Conservation (phyloP, 2,329 filamentous ascomycete genomes). For the Sclerotinia sclerotiorum region DNA sequence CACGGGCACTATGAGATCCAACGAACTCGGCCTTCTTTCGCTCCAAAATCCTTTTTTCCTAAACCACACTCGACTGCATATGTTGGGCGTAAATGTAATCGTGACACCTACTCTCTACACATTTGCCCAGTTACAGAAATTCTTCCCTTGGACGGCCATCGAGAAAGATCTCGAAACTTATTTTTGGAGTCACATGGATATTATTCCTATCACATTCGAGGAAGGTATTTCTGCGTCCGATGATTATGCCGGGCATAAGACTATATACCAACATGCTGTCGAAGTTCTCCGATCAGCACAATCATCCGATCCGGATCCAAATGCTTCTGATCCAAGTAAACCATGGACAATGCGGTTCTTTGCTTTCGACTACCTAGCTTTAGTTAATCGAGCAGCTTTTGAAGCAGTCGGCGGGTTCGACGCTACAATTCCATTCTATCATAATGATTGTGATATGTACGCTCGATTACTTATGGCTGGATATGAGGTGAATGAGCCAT, state of each 20-base stretch:
- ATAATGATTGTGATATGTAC: conserved; percentile 58
- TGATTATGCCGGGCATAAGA: not conserved
- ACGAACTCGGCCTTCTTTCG: conserved; percentile 47
- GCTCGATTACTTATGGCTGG: conserved; percentile 49
- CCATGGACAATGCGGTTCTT: conserved; percentile 56
- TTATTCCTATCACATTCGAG: conserved; percentile 44
- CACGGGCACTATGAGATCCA: conserved; percentile 55
- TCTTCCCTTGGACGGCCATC: conserved; percentile 49
- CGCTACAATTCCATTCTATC: conserved; percentile 57
- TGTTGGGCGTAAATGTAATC: conserved; percentile 53
- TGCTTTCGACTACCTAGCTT: conserved; percentile 56
- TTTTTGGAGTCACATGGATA: conserved; percentile 57
- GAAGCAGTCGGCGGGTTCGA: conserved; percentile 54
- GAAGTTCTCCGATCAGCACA: conserved; percentile 15
- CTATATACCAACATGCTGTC: conserved; percentile 22
- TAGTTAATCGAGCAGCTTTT: conserved; percentile 55
- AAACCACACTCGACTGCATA: conserved; percentile 49
- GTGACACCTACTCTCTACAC: conserved; percentile 51
- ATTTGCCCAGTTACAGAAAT: conserved; percentile 57
- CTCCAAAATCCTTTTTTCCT: conserved; percentile 57
- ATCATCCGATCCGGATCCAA: conserved; percentile 15
- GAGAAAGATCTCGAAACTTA: conserved; percentile 48
- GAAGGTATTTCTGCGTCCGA: not conserved
- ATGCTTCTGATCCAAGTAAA: conserved; percentile 17
- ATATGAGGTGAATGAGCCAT: conserved; percentile 41